Conservation (phyloP, 768 basidiomycete genomes). For the Heimioporus sp. region DNA sequence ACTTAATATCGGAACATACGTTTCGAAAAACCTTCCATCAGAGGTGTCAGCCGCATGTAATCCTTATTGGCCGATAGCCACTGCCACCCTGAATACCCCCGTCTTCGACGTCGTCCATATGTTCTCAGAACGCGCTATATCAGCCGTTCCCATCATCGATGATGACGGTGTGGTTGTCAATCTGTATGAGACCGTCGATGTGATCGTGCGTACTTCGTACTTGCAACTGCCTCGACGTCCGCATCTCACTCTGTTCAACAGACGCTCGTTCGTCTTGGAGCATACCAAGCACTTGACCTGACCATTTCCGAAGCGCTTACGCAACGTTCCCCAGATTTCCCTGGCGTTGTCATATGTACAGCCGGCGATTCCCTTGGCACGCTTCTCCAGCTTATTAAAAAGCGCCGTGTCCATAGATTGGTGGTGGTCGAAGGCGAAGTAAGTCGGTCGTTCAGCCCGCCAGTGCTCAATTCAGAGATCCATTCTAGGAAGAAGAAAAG, state of each 20-base stretch:
- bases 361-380: slow-evolving; percentile 90
- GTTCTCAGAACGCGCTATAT: slow-evolving; percentile 94
- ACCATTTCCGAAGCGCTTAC: slow-evolving; percentile 90
- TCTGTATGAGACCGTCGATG: slow-evolving; percentile 98
- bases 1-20: slow-evolving; percentile 93
- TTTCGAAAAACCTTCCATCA: slow-evolving; percentile 48
- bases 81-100: slow-evolving; percentile 84
- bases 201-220: slow-evolving; percentile 61
- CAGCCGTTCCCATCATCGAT: slow-evolving; percentile 95
- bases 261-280: slow-evolving; percentile 93
- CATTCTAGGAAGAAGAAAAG: slow-evolving; percentile 72
- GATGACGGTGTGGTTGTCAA: slow-evolving; percentile 91
- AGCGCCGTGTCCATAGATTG: slow-evolving; percentile 89
- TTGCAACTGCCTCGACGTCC: not conserved
- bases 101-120: slow-evolving; percentile 99
- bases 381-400: slow-evolving; percentile 87
- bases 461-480: not conserved
- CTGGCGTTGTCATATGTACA: slow-evolving; percentile 94
- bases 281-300: slow-evolving; percentile 93
- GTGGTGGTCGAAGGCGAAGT: slow-evolving; percentile 95
- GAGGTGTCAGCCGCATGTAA: slow-evolving; percentile 54
- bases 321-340: slow-evolving; percentile 92
- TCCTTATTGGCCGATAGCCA: slow-evolving; percentile 88
- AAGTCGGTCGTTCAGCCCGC: slow-evolving; percentile 16
- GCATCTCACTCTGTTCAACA: slow-evolving; percentile 30